These are phyloP conservation scores for Solanum aculeatissimum DNA, from an alignment of 305 asterid species.

Conservation along the genomic window DNA sequence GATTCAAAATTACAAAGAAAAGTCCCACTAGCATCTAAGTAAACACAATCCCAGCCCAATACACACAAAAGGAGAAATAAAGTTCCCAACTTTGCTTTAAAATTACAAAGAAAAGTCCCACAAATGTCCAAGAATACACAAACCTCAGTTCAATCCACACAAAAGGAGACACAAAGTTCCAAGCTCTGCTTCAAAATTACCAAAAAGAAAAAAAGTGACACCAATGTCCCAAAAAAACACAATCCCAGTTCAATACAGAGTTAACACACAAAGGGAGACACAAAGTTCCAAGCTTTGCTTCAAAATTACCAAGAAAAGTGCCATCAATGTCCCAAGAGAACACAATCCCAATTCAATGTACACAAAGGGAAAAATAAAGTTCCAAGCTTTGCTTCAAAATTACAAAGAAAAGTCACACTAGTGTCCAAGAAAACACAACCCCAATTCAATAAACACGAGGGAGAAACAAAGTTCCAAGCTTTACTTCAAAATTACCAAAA, in stretches of 20 bases:
- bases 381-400: not conserved
- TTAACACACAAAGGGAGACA: not conserved
- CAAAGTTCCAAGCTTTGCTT: not conserved
- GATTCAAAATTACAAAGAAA: not conserved
- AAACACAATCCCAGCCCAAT: constrained; percentile 27
- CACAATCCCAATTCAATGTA: not conserved
- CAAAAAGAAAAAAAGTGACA: not conserved
- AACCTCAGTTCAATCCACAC: not conserved
- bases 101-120: not conserved
- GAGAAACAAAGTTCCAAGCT: not conserved
- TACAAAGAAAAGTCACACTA: not conserved
- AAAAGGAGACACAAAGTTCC: not conserved
- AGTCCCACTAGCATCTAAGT: constrained; percentile 20
- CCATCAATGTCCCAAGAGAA: not conserved
- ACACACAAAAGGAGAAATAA: not conserved
- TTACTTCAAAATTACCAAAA: not conserved
- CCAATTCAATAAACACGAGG: not conserved
- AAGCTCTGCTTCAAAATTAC: not conserved
- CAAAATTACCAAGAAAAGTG: not conserved
- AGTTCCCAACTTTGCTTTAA: not conserved
- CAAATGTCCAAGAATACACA: not conserved
- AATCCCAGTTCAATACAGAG: not conserved
- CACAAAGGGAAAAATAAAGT: too few species aligned
- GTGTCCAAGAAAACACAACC: not conserved
- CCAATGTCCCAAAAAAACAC: not conserved